Conservation (phyloP, 2,329 filamentous ascomycete species). For the Diplocarpon rosae region DNA sequence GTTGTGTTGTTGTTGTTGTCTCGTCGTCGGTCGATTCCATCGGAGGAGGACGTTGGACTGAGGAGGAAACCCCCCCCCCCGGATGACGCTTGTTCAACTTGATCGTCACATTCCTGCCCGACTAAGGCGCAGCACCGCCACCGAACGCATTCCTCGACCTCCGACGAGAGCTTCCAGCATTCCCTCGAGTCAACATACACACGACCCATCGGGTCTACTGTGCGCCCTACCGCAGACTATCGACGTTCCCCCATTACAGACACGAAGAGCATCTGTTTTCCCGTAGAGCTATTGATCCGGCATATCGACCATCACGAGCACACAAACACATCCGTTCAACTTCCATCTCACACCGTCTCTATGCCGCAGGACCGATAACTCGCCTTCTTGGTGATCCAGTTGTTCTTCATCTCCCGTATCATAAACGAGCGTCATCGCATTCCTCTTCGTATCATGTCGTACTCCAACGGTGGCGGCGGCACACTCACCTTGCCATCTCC, state of each 20-base stretch:
- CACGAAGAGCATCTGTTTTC: neutral
- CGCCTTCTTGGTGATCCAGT: slow-evolving; percentile 3
- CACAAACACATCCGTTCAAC: neutral
- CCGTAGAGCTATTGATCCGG: neutral
- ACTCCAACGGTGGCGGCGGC: slow-evolving; percentile 53
- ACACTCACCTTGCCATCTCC: slow-evolving; percentile 82
- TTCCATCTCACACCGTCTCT: slow-evolving; percentile 5
- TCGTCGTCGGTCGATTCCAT: too few relatives aligned
- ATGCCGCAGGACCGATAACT: slow-evolving; percentile 16
- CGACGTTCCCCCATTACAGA: neutral
- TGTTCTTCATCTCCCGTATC: slow-evolving; percentile 8
- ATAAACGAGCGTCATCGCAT: slow-evolving; percentile 17
- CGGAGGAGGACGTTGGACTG: too few relatives aligned
- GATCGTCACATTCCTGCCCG: slow-evolving; percentile 10
- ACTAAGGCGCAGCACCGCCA: slow-evolving; percentile 1
- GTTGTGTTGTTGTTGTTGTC: too few relatives aligned
- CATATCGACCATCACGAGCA: neutral
- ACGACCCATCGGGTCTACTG: neutral
- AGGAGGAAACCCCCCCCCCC: too few relatives aligned
- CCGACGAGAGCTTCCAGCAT: neutral
- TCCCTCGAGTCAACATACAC: neutral
- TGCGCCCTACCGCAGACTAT: neutral
- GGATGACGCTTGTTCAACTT: slow-evolving; percentile 3
- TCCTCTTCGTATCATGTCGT: slow-evolving; percentile 39
- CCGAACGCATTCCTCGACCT: neutral